A percentile compares a stretch with the other conserved stretches of the same genome.
Conservation (phyloP, 179 eudicot genomes). For the Spergularia azorica region DNA sequence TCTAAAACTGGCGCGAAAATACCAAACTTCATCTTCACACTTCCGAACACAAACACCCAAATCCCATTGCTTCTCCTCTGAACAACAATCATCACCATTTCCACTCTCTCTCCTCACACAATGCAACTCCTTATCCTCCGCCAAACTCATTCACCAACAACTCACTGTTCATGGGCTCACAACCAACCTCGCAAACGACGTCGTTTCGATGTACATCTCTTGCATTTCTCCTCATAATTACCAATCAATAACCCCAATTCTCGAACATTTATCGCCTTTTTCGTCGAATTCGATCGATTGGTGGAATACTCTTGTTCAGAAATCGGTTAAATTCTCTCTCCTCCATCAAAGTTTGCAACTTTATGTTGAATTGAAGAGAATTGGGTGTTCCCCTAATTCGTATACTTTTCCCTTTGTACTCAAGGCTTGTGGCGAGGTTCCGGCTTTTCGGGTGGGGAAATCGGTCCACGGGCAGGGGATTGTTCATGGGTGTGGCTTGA, state of each 20-base stretch:
- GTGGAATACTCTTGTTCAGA: constrained; percentile 63
- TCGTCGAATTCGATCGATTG: constrained; percentile 31
- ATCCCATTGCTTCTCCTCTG: not conserved
- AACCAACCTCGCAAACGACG: constrained; percentile 20
- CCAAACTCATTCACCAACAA: constrained; percentile 42
- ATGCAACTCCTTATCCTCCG: constrained; percentile 27
- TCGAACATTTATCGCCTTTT: constrained; percentile 39
- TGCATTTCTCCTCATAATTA: constrained; percentile 24
- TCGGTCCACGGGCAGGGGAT: constrained; percentile 43
- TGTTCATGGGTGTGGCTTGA: constrained; percentile 40
- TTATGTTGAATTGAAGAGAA: constrained; percentile 24
- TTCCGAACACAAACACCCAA: not conserved
- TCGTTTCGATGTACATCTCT: constrained; percentile 34
- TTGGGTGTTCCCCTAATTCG: constrained; percentile 45
- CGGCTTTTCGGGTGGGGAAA: constrained; percentile 30
- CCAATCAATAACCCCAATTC: constrained; percentile 30
- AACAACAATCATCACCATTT: constrained; percentile 7
- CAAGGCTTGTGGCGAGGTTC: constrained; percentile 58
- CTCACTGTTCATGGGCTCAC: constrained; percentile 31
- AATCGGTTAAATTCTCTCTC: constrained; percentile 22
- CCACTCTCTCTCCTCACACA: constrained; percentile 16
- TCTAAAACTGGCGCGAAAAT: constrained; percentile 3
- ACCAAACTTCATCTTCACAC: not conserved
- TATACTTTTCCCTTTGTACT: constrained; percentile 60
- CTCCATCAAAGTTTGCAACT: constrained; percentile 14